Percentiles rank a stretch among this genome's conserved stretches.
Conservation (phyloP, 108 stramenopile species). For the Skeletonema grethae region DNA sequence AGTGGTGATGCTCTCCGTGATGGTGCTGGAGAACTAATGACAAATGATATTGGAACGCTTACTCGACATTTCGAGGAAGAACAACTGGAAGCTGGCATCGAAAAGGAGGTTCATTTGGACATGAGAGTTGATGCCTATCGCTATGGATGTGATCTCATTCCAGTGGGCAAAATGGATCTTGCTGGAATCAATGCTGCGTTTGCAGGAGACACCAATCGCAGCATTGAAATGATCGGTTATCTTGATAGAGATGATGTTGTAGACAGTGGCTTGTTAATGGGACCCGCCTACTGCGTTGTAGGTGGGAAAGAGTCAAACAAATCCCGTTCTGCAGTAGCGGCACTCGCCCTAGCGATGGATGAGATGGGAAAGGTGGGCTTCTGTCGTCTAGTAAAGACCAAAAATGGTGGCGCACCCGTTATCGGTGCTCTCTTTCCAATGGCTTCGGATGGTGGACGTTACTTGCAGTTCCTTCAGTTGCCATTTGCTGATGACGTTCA, state of each 20-base stretch:
- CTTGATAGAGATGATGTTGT: conserved; percentile 23
- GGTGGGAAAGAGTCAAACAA: conserved; percentile 61
- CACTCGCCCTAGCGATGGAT: conserved; percentile 66
- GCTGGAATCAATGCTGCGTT: conserved; percentile 59
- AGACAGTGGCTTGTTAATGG: conserved; percentile 54
- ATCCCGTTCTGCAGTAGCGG: conserved; percentile 68
- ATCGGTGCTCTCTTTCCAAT: conserved; percentile 76
- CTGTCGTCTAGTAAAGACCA: conserved; percentile 68
- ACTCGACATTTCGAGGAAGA: conserved; percentile 54
- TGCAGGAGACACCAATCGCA: conserved; percentile 19
- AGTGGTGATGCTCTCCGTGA: conserved; percentile 38
- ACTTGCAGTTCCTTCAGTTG: conserved; percentile 68
- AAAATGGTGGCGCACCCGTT: conserved; percentile 60
- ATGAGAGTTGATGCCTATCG: conserved; percentile 56
- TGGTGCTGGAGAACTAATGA: conserved; percentile 54
- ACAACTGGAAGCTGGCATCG: conserved; percentile 39
- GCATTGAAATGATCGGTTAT: conserved; percentile 79
- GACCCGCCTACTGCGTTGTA: conserved; percentile 67
- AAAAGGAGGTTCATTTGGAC: conserved; percentile 43
- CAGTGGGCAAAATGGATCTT: conserved; percentile 72
- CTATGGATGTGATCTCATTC: conserved; percentile 78
- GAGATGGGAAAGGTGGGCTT: conserved; percentile 62
- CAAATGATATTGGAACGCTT: conserved; percentile 37
- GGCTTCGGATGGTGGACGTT: conserved; percentile 12
- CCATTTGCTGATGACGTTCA: conserved; percentile 81